Evolutionary conservation across 2,329 filamentous ascomycete species (phyloP).

Genomic region (Aspergillus arachidicola): DNA sequence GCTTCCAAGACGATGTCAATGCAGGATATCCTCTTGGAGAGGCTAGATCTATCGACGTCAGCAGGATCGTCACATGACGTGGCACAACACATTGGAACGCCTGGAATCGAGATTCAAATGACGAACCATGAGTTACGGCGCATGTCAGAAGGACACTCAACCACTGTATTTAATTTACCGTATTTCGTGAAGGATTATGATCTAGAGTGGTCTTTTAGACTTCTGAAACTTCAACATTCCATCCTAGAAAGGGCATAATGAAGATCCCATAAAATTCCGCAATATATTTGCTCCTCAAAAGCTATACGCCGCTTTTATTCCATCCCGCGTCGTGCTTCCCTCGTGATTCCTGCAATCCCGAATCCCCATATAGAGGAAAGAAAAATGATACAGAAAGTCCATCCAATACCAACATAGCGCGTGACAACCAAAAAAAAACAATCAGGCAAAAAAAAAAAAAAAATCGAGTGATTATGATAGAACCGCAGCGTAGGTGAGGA

Average conservation of each 20-base stretch:
- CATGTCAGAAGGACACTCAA: background rate
- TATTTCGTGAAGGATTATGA: background rate
- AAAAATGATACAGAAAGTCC: conserved; percentile 16
- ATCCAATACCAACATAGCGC: conserved; percentile 23
- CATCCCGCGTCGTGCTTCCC: conserved; percentile 15
- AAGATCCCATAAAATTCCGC: conserved; percentile 6
- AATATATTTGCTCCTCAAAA: conserved; percentile 16
- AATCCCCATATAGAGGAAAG: conserved; percentile 18
- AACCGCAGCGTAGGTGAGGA: conserved; percentile 17
- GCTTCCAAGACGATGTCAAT: background rate
- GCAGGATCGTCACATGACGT: conserved; percentile 15
- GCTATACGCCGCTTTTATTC: conserved; percentile 20
- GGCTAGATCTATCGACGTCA: conserved; percentile 13
- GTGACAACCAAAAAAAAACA: conserved; percentile 17
- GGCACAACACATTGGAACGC: background rate
- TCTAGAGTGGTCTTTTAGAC: conserved; percentile 9
- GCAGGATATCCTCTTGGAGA: background rate
- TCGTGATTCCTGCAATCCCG: conserved; percentile 11
- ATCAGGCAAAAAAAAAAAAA: conserved; percentile 9
- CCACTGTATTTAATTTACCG: background rate
- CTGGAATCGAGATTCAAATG: background rate
- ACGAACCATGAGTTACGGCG: background rate
- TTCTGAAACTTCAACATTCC: conserved; percentile 10
- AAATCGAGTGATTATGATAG: conserved; percentile 13
- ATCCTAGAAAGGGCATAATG: background rate